Conservation (phyloP, 2,329 filamentous ascomycete genomes). For the Exophiala sp. region DNA sequence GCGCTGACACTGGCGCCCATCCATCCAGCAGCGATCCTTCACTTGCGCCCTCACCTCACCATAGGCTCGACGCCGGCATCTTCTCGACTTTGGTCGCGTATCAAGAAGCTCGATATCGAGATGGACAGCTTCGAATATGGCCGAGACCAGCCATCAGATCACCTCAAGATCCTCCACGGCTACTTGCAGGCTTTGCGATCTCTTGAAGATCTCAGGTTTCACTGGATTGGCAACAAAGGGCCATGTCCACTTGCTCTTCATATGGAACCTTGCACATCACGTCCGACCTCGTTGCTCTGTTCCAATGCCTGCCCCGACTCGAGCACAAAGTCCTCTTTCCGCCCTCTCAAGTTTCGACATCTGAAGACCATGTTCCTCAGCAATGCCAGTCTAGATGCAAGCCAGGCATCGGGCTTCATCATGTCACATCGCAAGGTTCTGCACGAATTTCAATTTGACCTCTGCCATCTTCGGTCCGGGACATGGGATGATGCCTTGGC, state of each 20-base stretch:
- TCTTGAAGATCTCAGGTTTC: constrained; percentile 70
- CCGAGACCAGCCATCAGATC: constrained; percentile 60
- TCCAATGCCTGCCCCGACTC: constrained; percentile 35
- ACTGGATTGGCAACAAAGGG: constrained; percentile 70
- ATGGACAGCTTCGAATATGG: constrained; percentile 69
- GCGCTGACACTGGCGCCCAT: constrained; percentile 70
- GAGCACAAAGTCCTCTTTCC: constrained; percentile 43
- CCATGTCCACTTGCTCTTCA: constrained; percentile 70
- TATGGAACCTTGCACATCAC: constrained; percentile 64
- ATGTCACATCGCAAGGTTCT: constrained; percentile 64
- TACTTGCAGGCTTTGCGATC: constrained; percentile 68
- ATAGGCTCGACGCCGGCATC: constrained; percentile 73
- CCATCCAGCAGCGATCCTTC: constrained; percentile 71
- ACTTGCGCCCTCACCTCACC: constrained; percentile 70
- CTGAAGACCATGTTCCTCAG: constrained; percentile 67
- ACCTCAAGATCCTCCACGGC: constrained; percentile 74
- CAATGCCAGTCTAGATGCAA: constrained; percentile 68
- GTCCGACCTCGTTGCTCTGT: constrained; percentile 36
- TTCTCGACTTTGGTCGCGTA: constrained; percentile 70
- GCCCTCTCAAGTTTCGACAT: constrained; percentile 62
- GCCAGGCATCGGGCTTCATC: constrained; percentile 68
- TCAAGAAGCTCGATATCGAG: constrained; percentile 67
- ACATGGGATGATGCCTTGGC: constrained; percentile 81
- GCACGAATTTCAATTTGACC: constrained; percentile 75
- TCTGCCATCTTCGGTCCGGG: constrained; percentile 66